A percentile compares a stretch with the other conserved stretches of the same genome.
Evolutionary conservation across 2,329 filamentous ascomycete species (phyloP).

Genomic region (Claviceps arundinis): DNA sequence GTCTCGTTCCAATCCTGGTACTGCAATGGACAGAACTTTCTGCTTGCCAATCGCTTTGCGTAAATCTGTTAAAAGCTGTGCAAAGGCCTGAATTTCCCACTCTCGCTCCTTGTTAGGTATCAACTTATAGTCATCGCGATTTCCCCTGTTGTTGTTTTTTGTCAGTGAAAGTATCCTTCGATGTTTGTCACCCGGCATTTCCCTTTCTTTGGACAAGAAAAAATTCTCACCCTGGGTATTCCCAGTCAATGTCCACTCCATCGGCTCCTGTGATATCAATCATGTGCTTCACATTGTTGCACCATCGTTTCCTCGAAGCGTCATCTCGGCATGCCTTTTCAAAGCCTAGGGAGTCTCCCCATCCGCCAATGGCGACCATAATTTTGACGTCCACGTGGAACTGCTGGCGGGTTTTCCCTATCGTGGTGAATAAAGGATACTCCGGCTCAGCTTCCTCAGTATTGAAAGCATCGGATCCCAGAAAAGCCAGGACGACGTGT

Average conservation of each 20-base stretch:
- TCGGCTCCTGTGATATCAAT: constrained; percentile 50
- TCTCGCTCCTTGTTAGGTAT: constrained; percentile 45
- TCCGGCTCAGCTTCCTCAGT: constrained; percentile 18
- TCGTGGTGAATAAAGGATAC: constrained; percentile 41
- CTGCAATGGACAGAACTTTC: constrained; percentile 54
- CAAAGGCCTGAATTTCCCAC: constrained; percentile 51
- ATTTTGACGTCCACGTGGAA: constrained; percentile 44
- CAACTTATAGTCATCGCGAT: constrained; percentile 56
- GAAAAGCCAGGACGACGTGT: constrained; percentile 45
- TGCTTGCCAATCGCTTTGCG: constrained; percentile 40
- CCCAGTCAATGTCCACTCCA: constrained; percentile 54
- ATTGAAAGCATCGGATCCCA: constrained; percentile 40
- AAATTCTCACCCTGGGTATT: constrained; percentile 35
- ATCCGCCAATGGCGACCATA: constrained; percentile 61
- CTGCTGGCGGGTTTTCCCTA: constrained; percentile 31
- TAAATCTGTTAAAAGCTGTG: constrained; percentile 44
- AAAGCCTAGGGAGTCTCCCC: constrained; percentile 57
- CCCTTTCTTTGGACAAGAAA: too few relatives aligned
- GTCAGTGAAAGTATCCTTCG: neutral
- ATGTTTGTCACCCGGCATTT: neutral
- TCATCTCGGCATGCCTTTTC: constrained; percentile 39
- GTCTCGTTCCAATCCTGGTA: constrained; percentile 49
- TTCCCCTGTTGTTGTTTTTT: constrained; percentile 34
- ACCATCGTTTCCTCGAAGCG: constrained; percentile 41
- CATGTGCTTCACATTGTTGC: constrained; percentile 50